Conservation (phyloP, 805 yeast genomes). For the Metschnikowia anglica region DNA sequence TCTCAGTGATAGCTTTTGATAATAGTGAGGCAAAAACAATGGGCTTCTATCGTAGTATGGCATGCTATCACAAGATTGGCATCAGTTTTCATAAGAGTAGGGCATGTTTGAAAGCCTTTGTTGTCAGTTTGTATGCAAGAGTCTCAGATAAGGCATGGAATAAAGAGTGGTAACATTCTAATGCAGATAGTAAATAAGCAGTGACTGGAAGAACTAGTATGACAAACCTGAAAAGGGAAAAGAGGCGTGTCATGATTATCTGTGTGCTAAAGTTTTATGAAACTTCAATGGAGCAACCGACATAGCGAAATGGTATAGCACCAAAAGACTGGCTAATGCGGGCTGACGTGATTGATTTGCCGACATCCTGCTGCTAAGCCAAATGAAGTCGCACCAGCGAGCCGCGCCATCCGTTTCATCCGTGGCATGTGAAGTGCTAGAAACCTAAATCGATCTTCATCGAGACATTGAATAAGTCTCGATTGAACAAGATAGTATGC, state of each 20-base stretch:
- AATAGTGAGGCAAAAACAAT: too few species aligned
- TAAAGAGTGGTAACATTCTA: too few species aligned
- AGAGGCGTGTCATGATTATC: too few species aligned
- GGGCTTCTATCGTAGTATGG: too few species aligned
- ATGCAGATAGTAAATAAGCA: too few species aligned
- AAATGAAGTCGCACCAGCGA: slow-evolving; percentile 2
- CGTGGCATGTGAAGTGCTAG: background rate
- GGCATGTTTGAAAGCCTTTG: slow-evolving; percentile 1
- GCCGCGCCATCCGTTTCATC: slow-evolving; percentile 4
- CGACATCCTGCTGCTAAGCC: slow-evolving; percentile 1
- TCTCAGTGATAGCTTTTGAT: background rate
- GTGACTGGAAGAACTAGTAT: too few species aligned
- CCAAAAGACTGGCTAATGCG: background rate
- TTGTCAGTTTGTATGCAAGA: slow-evolving; percentile 5
- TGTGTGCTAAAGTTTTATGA: too few species aligned
- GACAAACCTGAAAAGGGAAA: too few species aligned
- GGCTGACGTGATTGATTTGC: slow-evolving; percentile 1
- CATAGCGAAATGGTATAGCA: too few species aligned
- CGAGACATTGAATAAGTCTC: background rate
- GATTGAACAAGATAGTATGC: slow-evolving; percentile 23
- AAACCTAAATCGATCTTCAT: background rate
- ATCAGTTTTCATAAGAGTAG: too few species aligned
- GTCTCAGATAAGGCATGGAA: slow-evolving; percentile 1
- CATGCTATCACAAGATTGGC: too few species aligned
- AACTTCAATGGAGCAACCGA: too few species aligned